Base-by-base conservation (phyloP, 179 eudicot species). In the Carnegiea gigantea region DNA sequence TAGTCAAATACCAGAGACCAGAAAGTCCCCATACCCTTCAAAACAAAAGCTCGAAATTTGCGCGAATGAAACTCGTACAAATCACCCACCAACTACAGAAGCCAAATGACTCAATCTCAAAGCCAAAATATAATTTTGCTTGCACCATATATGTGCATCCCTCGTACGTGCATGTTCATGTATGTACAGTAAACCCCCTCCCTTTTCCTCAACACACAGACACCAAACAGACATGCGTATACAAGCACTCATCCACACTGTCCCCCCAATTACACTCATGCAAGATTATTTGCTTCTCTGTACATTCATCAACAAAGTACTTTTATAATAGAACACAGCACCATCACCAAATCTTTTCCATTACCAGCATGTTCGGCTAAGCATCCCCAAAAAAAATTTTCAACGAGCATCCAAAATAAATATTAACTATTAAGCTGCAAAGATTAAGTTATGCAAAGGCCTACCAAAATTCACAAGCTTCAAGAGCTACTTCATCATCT, bases 381-480 rank as follows among this genome's bases (percentile, higher is more conserved):
- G 3, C 9, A 68, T 68, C 73, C 43, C 73, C 43, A 28, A 68
- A 68, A 26, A 40, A 40, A 40, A 40, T 2, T 40, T 40, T 7
- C n/a, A 5, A 40, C 0, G 44, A 77, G 3, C 17, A 68, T 68
- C 73, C 73, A 28, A 68, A 68, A 26, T 40, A 40, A 40, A 67
- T 67, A 67, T 28, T 33, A 67, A 68, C 11, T 60, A 60, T 60
- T 18, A 14, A 68, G 73, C 43, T 30, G 43, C 57, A 60, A 36
- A 43, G 51, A 75, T 54, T 28, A 23, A 36, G 17, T 59, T 6
- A 48, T 48, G 3, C 2, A n/a, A 20, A 33, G 21, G 67, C 76
- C 73, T 92, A 95, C 99, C 99, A 95, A 88, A 95, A 94, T 86
- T 95, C 99, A 91, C 99, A 95, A 76, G 99, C 95, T 92, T 95